phyloP scores from a whole-genome alignment of 2,329 filamentous ascomycete genomes.

The Pestalotiopsis sp. region DNA sequence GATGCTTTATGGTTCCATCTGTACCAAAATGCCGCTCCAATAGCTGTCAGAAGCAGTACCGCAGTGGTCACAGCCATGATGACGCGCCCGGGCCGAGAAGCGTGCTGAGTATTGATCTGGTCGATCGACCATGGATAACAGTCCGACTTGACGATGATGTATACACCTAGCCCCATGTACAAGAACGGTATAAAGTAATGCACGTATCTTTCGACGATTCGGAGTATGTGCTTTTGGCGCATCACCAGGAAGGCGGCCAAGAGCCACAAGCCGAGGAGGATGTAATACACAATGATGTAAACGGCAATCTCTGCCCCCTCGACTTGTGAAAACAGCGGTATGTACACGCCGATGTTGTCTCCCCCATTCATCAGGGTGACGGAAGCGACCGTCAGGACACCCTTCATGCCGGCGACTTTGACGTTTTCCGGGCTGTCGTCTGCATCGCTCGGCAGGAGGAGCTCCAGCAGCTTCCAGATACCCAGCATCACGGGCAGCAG shows the following conservation, averaged over 20 bases:
- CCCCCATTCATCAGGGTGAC: conserved; percentile 38
- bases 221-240: conserved; percentile 32
- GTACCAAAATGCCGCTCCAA: conserved; percentile 3
- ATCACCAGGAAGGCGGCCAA: conserved; percentile 31
- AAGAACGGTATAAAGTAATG: conserved; percentile 30
- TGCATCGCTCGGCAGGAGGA: conserved; percentile 19
- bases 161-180: conserved; percentile 35
- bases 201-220: conserved; percentile 27
- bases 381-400: conserved; percentile 29
- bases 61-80: conserved; percentile 12
- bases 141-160: conserved; percentile 33
- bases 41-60: conserved; percentile 5
- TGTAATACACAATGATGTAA: conserved; percentile 35
- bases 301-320: conserved; percentile 33
- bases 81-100: not conserved
- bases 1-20: not conserved
- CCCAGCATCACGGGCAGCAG: conserved; percentile 35
- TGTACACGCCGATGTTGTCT: conserved; percentile 38
- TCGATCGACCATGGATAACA: conserved; percentile 37
- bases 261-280: conserved; percentile 35
- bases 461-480: conserved; percentile 28
- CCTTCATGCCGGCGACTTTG: conserved; percentile 18
- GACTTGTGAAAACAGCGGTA: conserved; percentile 36
- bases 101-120: conserved; percentile 4
- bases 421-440: conserved; percentile 19